Percentiles rank a stretch among this genome's conserved stretches.
phyloP scores from a whole-genome alignment of 352 stramenopile species.

The Phytophthora tubulina region DNA sequence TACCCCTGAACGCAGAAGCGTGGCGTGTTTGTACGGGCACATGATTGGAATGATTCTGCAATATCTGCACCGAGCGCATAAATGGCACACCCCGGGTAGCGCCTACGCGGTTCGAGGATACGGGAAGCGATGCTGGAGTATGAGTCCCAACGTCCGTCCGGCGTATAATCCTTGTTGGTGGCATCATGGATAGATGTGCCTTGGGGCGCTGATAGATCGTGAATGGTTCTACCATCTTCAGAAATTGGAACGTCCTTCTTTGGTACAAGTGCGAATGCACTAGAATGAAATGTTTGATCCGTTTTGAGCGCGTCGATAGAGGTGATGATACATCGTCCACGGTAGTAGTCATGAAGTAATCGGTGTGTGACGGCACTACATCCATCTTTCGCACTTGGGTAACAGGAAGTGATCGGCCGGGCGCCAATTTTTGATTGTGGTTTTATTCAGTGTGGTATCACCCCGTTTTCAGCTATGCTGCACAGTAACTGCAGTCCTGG shows the following conservation, averaged over 20 bases:
- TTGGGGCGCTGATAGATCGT: slow-evolving; percentile 13
- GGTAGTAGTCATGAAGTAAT: slow-evolving; percentile 16
- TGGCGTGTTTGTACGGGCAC: neutral
- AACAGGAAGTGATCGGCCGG: slow-evolving; percentile 3
- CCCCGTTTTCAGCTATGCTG: neutral
- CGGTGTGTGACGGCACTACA: slow-evolving; percentile 2
- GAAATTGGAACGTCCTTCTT: slow-evolving; percentile 15
- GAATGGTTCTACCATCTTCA: slow-evolving; percentile 18
- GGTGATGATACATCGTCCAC: neutral
- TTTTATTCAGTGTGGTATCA: slow-evolving; percentile 8
- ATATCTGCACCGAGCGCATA: slow-evolving; percentile 6
- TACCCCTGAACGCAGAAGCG: neutral
- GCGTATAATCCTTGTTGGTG: neutral
- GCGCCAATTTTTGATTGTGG: neutral
- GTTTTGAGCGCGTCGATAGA: neutral
- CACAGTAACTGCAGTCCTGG: neutral
- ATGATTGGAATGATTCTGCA: neutral
- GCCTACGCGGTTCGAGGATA: neutral
- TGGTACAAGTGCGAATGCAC: slow-evolving; percentile 13
- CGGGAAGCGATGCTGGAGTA: neutral
- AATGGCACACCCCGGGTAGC: neutral
- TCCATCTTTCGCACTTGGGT: neutral
- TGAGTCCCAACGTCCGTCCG: neutral
- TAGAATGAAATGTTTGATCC: slow-evolving; percentile 7
- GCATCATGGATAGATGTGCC: neutral